phyloP scores from a whole-genome alignment of 2,329 filamentous ascomycete genomes.

The Trichothecium roseum region DNA sequence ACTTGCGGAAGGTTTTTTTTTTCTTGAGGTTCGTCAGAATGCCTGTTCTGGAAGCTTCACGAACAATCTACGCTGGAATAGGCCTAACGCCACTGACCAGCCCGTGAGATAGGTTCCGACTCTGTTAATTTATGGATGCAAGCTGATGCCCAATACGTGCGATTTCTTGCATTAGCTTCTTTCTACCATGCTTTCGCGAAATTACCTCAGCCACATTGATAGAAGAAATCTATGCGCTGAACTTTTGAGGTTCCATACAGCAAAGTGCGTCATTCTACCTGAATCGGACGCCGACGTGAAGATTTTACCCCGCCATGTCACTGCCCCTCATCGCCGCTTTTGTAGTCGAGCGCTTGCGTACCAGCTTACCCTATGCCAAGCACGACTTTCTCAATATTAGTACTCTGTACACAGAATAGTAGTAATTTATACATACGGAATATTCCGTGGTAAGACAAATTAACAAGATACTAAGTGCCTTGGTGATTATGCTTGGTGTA shows the following conservation, averaged over 20 bases:
- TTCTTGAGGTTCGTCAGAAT: conserved; percentile 10
- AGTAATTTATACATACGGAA: not conserved
- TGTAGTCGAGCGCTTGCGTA: not conserved
- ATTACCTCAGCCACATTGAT: too few species aligned
- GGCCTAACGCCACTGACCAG: conserved; percentile 15
- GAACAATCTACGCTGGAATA: conserved; percentile 17
- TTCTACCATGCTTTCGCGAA: conserved; percentile 1
- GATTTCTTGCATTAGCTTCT: conserved; percentile 1
- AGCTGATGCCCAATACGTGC: too few species aligned
- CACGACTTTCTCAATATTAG: too few species aligned
- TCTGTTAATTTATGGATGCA: too few species aligned
- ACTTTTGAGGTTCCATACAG: too few species aligned
- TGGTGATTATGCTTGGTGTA: too few species aligned
- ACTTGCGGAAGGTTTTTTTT: conserved; percentile 2
- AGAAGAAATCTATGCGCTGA: too few species aligned
- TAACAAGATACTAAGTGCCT: too few species aligned
- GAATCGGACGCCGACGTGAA: conserved; percentile 3
- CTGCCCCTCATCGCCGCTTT: conserved; percentile 57
- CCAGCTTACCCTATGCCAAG: too few species aligned
- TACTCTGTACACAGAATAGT: not conserved
- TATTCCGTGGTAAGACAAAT: too few species aligned
- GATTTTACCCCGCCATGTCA: conserved; percentile 43
- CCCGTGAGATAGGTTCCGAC: too few species aligned
- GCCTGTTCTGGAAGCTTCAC: conserved; percentile 32
- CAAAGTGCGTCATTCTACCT: too few species aligned